Conservation (phyloP, 352 stramenopile genomes). For the Globisporangium abappressorium region DNA sequence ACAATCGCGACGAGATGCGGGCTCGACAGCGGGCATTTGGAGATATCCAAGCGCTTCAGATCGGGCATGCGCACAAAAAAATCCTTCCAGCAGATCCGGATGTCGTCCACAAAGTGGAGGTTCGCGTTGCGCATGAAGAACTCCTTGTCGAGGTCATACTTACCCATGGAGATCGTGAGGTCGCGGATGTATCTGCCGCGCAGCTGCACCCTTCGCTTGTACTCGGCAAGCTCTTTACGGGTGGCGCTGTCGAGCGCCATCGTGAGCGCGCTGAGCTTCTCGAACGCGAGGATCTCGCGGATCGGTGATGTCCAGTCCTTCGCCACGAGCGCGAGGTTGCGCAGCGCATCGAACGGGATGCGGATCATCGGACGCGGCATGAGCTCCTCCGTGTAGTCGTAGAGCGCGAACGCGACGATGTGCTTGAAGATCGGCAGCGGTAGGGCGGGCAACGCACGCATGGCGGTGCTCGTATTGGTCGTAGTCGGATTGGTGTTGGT, state of each 20-base stretch:
- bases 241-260: conserved; percentile 30
- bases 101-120: conserved; percentile 23
- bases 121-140: conserved; percentile 22
- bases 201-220: conserved; percentile 20
- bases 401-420: conserved; percentile 29
- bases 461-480: neutral
- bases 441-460: conserved; percentile 14
- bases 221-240: conserved; percentile 19
- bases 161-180: conserved; percentile 29
- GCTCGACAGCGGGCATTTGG: conserved; percentile 28
- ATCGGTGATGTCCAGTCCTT: conserved; percentile 31
- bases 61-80: conserved; percentile 35
- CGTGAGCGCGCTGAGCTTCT: conserved; percentile 25
- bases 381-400: conserved; percentile 19
- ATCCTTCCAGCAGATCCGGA: conserved; percentile 33
- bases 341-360: conserved; percentile 12
- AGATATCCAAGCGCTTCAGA: conserved; percentile 40
- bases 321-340: conserved; percentile 30
- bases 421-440: conserved; percentile 32
- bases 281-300: conserved; percentile 28
- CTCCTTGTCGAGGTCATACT: conserved; percentile 19
- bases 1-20: conserved; percentile 33
- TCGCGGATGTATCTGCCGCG: conserved; percentile 25
- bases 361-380: conserved; percentile 8
- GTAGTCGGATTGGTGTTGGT: neutral